Conservation (phyloP, 805 yeast genomes). For the Starmerella ratchasimensis region DNA sequence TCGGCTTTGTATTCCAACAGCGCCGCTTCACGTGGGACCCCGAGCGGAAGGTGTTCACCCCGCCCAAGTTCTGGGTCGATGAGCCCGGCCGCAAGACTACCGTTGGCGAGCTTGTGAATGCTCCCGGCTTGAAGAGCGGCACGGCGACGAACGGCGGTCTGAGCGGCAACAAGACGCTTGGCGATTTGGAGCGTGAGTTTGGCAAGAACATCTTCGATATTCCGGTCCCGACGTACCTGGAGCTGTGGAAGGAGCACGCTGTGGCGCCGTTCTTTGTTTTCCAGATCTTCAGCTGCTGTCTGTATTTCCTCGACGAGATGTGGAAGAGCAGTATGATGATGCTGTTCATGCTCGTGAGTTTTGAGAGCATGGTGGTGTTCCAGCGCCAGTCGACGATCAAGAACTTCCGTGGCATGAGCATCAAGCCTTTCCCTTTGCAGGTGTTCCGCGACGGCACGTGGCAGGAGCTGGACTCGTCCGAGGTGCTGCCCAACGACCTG, state of each 20-base stretch:
- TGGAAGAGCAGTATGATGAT: slow-evolving; percentile 93
- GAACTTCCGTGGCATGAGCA: slow-evolving; percentile 95
- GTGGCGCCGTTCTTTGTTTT: slow-evolving; percentile 96
- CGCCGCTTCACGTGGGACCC: slow-evolving; percentile 67
- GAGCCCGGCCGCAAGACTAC: slow-evolving; percentile 37
- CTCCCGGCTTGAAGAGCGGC: slow-evolving; percentile 32
- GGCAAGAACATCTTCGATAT: slow-evolving; percentile 86
- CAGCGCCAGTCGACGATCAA: slow-evolving; percentile 90
- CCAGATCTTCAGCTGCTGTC: slow-evolving; percentile 87
- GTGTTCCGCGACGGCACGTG: slow-evolving; percentile 61
- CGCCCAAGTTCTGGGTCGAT: slow-evolving; percentile 61
- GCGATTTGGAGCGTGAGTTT: slow-evolving; percentile 38
- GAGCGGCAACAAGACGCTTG: no score
- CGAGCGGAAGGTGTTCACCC: slow-evolving; percentile 44
- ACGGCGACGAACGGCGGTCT: no score
- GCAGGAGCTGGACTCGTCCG: slow-evolving; percentile 54
- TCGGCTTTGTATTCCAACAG: slow-evolving; percentile 76
- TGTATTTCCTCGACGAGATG: slow-evolving; percentile 92
- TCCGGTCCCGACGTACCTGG: slow-evolving; percentile 83
- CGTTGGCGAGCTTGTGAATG: slow-evolving; percentile 41
- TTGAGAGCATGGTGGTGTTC: slow-evolving; percentile 88
- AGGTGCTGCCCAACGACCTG: slow-evolving; percentile 75
- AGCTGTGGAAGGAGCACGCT: slow-evolving; percentile 91
- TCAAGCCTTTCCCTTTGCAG: slow-evolving; percentile 72
- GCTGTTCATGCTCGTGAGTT: slow-evolving; percentile 78